A percentile compares a stretch with the other conserved stretches of the same genome.
These are phyloP conservation scores for Westerdykella sp. DNA, from an alignment of 2,329 filamentous ascomycete genomes.

Conservation along the genomic window DNA sequence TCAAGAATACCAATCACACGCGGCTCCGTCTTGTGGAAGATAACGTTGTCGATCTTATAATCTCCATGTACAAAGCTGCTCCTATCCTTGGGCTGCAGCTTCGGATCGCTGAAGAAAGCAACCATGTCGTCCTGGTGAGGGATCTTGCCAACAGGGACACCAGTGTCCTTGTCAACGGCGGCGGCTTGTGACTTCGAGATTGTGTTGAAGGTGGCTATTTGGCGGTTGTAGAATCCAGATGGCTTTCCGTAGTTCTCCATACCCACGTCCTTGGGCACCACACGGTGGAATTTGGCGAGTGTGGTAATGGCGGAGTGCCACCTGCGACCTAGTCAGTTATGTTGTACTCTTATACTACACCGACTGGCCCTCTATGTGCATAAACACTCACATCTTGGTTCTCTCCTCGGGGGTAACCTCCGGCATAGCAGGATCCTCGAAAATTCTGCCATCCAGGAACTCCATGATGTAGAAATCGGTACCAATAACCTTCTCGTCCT, in stretches of 20 bases:
- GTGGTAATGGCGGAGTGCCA: conserved; percentile 81
- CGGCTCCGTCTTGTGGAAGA: conserved; percentile 81
- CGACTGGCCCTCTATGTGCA: no score
- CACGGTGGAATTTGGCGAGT: conserved; percentile 76
- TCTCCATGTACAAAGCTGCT: conserved; percentile 84
- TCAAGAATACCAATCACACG: conserved; percentile 89
- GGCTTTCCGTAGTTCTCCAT: conserved; percentile 68
- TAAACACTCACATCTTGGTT: conserved; percentile 57
- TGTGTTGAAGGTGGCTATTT: conserved; percentile 73
- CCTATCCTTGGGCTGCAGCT: conserved; percentile 68
- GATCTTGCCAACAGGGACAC: conserved; percentile 69
- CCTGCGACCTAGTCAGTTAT: conserved; percentile 34
- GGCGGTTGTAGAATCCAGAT: conserved; percentile 74
- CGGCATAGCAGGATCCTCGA: conserved; percentile 80
- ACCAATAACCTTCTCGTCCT: conserved; percentile 72
- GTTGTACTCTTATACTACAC: no score
- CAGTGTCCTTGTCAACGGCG: conserved; percentile 69
- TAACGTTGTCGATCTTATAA: conserved; percentile 68
- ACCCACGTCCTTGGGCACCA: conserved; percentile 60
- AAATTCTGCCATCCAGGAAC: conserved; percentile 87
- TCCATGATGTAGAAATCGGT: conserved; percentile 98
- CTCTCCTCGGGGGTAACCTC: conserved; percentile 63
- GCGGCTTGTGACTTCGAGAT: conserved; percentile 74
- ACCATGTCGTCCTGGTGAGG: conserved; percentile 79
- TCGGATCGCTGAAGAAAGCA: conserved; percentile 65